Conservation (phyloP, 306 rosid species). For the Neltuma alba region DNA sequence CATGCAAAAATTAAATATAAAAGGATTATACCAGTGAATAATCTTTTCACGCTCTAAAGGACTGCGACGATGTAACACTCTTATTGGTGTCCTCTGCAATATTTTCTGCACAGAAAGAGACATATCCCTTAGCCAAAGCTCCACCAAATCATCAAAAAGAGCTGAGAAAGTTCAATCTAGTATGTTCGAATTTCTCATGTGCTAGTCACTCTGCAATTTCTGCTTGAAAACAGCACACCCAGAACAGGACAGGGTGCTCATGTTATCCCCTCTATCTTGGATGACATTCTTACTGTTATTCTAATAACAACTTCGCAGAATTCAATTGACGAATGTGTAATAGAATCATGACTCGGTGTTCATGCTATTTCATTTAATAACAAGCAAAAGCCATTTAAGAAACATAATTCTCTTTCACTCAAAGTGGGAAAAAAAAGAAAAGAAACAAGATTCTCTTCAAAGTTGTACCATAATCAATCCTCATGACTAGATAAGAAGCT, state of each 20-base stretch:
- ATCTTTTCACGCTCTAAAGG: constrained; percentile 90
- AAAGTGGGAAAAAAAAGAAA: too few relatives aligned
- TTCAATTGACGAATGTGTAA: constrained; percentile 19
- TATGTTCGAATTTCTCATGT: constrained; percentile 27
- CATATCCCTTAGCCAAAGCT: constrained; percentile 14
- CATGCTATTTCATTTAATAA: not conserved
- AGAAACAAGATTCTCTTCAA: not conserved
- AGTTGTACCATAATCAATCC: not conserved
- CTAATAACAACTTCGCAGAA: not conserved
- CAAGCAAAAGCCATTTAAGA: too few relatives aligned
- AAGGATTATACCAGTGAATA: constrained; percentile 73
- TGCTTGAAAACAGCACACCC: not conserved
- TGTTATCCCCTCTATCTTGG: not conserved
- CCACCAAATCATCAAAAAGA: constrained; percentile 11
- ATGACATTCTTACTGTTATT: constrained; percentile 8
- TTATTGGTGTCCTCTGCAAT: constrained; percentile 86
- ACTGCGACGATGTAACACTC: constrained; percentile 97
- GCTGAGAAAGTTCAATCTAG: constrained; percentile 7
- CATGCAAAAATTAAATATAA: constrained; percentile 21
- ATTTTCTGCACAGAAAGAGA: constrained; percentile 57
- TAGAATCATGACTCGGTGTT: not conserved
- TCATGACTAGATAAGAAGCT: not conserved
- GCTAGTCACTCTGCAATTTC: constrained; percentile 1
- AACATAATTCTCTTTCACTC: too few relatives aligned
- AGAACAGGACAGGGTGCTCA: not conserved